A percentile compares a stretch with the other conserved stretches of the same genome.
These are phyloP conservation scores for Ulmus americana DNA, from an alignment of 331 rosid genomes.

Conservation along the genomic window DNA sequence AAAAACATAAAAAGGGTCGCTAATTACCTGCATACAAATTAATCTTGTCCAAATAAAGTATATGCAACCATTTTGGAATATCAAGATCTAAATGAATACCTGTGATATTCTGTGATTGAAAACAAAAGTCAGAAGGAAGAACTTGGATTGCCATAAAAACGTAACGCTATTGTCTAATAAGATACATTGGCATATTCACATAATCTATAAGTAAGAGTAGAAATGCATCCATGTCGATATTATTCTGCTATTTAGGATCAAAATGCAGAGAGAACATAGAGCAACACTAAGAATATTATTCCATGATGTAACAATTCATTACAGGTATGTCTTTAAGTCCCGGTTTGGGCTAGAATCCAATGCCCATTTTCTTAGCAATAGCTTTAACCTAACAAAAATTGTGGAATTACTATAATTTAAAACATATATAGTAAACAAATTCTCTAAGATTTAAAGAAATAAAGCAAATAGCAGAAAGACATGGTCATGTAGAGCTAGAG, in stretches of 20 bases:
- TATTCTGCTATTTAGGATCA: background rate
- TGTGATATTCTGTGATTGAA: conserved; percentile 66
- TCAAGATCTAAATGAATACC: conserved; percentile 82
- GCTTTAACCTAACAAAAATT: conserved; percentile 65
- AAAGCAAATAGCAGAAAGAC: conserved; percentile 1
- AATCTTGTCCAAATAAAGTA: conserved; percentile 76
- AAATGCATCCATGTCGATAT: background rate
- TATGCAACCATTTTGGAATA: conserved; percentile 77
- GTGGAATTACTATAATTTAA: conserved; percentile 13
- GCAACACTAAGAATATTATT: background rate
- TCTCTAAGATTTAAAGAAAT: conserved; percentile 8
- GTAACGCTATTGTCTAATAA: background rate
- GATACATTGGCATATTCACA: background rate
- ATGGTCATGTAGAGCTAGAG: too few relatives aligned
- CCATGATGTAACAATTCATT: conserved; percentile 37
- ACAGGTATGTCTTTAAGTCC: conserved; percentile 74
- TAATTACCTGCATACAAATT: conserved; percentile 64
- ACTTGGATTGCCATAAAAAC: background rate
- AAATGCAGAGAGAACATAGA: background rate
- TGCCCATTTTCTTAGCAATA: conserved; percentile 95
- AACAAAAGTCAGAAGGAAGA: conserved; percentile 22
- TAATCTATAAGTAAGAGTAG: background rate
- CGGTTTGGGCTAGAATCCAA: conserved; percentile 98
- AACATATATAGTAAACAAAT: background rate
- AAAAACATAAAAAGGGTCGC: conserved; percentile 8